These are phyloP conservation scores for Claviceps sp. DNA, from an alignment of 2,329 filamentous ascomycete genomes.

Conservation along the genomic window DNA sequence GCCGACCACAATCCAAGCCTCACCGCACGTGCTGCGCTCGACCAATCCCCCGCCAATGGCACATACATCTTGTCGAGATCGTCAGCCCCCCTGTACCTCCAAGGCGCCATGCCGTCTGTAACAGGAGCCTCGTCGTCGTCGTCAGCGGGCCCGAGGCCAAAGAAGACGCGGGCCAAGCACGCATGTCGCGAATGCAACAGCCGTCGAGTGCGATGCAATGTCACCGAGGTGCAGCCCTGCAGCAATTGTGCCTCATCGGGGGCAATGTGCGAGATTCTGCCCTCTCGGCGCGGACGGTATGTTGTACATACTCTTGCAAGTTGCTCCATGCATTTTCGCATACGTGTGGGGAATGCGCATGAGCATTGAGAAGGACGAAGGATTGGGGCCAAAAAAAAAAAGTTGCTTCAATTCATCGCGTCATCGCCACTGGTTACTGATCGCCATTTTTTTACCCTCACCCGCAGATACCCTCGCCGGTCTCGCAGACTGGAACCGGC, in stretches of 20 bases:
- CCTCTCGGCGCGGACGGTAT: conserved; percentile 21
- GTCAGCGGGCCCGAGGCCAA: conserved; percentile 14
- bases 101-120: conserved; percentile 2
- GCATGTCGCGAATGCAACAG: conserved; percentile 22
- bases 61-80: neutral
- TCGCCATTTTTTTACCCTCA: neutral
- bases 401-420: neutral
- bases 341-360: neutral
- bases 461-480: conserved; percentile 14
- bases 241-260: conserved; percentile 17
- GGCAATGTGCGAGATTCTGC: conserved; percentile 18
- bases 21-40: neutral
- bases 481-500: conserved; percentile 9
- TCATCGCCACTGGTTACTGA: neutral
- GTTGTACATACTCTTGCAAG: neutral
- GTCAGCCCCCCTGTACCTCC: neutral
- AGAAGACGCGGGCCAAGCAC: conserved; percentile 20
- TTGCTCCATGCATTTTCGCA: neutral
- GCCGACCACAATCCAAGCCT: neutral
- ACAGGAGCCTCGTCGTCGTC: neutral
- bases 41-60: neutral
- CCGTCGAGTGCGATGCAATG: conserved; percentile 22
- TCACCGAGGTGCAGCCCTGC: conserved; percentile 21
- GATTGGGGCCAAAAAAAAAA: neutral
- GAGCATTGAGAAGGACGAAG: too few species aligned